Percentiles rank a stretch among this genome's conserved stretches.
Conservation (phyloP, 208 protist species). For the Leishmania guyanensis region DNA sequence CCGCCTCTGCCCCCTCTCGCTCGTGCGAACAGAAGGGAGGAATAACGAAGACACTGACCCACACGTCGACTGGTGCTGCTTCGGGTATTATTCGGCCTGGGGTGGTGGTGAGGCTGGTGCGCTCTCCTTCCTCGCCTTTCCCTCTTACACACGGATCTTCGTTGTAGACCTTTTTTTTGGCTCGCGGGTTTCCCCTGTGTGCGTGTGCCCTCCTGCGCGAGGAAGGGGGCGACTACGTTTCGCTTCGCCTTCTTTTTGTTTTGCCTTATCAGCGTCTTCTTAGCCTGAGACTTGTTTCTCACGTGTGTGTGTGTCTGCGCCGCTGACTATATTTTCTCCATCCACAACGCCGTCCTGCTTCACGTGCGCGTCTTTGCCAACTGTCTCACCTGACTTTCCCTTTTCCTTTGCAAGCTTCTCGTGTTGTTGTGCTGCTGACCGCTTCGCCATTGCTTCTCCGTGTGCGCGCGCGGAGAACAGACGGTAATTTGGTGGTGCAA, state of each 20-base stretch:
- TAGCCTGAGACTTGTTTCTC: background rate
- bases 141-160: background rate
- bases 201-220: background rate
- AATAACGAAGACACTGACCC: background rate
- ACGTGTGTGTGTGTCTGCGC: background rate
- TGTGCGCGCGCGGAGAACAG: background rate
- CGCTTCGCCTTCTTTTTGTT: background rate
- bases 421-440: background rate
- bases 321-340: background rate
- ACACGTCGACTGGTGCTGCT: background rate
- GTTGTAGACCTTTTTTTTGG: background rate
- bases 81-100: background rate
- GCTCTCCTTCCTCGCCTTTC: background rate
- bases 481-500: background rate
- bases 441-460: background rate
- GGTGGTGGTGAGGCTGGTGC: background rate
- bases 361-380: background rate
- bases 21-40: background rate
- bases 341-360: background rate
- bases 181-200: background rate
- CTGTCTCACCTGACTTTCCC: background rate
- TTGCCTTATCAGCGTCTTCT: background rate
- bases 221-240: background rate
- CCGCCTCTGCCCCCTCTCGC: background rate
- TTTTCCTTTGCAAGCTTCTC: constrained; percentile 13